phyloP scores from a whole-genome alignment of 495 filamentous ascomycete genomes.

The Oidiodendron maius region DNA sequence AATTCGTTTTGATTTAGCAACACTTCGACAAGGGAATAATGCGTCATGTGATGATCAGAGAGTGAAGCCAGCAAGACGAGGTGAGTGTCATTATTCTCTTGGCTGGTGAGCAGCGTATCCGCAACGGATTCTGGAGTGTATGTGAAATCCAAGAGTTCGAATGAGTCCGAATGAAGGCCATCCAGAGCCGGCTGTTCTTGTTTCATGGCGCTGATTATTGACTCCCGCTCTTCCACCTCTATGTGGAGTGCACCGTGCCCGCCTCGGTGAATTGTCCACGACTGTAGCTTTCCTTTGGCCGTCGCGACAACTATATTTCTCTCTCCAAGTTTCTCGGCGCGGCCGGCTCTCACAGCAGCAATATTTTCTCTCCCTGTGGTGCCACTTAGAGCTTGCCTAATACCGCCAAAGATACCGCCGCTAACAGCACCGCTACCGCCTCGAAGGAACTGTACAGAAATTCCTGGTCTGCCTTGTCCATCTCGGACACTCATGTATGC shows the following conservation, averaged over 20 bases:
- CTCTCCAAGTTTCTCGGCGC: conserved; percentile 68
- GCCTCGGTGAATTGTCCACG: conserved; percentile 83
- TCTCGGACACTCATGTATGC: conserved; percentile 83
- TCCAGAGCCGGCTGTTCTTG: conserved; percentile 14
- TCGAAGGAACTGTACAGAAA: conserved; percentile 67
- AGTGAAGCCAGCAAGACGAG: conserved; percentile 28
- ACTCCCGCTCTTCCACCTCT: conserved; percentile 30
- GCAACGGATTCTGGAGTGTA: conserved; percentile 25
- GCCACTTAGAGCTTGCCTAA: conserved; percentile 64
- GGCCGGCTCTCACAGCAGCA: conserved; percentile 65
- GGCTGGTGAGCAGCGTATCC: conserved; percentile 19
- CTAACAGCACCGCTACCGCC: conserved; percentile 35
- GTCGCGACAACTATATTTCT: conserved; percentile 76
- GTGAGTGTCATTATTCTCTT: conserved; percentile 11
- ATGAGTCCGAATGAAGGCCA: conserved; percentile 19
- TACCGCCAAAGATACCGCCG: conserved; percentile 66
- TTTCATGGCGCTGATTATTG: conserved; percentile 30
- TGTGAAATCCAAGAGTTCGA: conserved; percentile 40
- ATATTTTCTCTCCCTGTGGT: conserved; percentile 65
- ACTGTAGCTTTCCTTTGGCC: conserved; percentile 63
- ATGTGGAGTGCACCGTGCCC: conserved; percentile 45
- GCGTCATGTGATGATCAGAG: conserved; percentile 21
- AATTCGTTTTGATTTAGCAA: conserved; percentile 29
- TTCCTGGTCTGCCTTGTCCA: conserved; percentile 73
- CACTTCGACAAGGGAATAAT: conserved; percentile 46